phyloP scores from a whole-genome alignment of 2,329 filamentous ascomycete genomes.

The Phialophora verrucosa region DNA sequence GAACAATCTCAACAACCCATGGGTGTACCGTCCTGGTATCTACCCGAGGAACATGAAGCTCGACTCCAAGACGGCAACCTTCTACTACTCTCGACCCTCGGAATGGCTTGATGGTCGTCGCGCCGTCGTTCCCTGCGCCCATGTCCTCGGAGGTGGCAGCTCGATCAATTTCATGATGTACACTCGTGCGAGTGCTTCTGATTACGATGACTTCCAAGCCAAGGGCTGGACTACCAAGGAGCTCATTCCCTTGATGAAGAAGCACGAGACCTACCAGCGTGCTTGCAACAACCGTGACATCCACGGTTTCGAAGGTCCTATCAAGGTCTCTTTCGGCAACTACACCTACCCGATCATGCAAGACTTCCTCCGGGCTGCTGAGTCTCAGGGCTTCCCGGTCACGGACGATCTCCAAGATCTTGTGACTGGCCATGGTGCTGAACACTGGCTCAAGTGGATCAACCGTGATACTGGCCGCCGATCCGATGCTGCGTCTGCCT shows the following conservation, averaged over 20 bases:
- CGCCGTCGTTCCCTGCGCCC: conserved; percentile 75
- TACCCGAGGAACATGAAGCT: conserved; percentile 78
- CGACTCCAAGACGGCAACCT: conserved; percentile 80
- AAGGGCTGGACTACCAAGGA: conserved; percentile 81
- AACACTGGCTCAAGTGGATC: conserved; percentile 88
- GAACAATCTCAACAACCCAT: conserved; percentile 77
- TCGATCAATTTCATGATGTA: conserved; percentile 77
- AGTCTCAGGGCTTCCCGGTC: conserved; percentile 74
- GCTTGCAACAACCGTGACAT: conserved; percentile 65
- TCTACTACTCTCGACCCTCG: conserved; percentile 78
- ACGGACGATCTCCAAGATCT: conserved; percentile 80
- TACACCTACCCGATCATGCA: conserved; percentile 83
- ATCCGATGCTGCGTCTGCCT: conserved; percentile 77
- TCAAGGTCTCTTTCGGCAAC: conserved; percentile 82
- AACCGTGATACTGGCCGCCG: conserved; percentile 70
- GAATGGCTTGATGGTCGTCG: conserved; percentile 73
- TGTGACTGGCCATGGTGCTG: conserved; percentile 65
- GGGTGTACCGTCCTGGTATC: conserved; percentile 75
- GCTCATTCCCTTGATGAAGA: conserved; percentile 76
- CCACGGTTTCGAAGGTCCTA: conserved; percentile 79
- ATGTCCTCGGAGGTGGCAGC: conserved; percentile 73
- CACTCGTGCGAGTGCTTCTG: conserved; percentile 23
- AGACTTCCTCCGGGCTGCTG: conserved; percentile 74
- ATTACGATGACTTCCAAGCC: conserved; percentile 77
- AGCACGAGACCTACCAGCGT: conserved; percentile 78